A percentile compares a stretch with the other conserved stretches of the same genome.
Conservation (phyloP, 2,329 filamentous ascomycete species). For the Sclerotinia spermophila region DNA sequence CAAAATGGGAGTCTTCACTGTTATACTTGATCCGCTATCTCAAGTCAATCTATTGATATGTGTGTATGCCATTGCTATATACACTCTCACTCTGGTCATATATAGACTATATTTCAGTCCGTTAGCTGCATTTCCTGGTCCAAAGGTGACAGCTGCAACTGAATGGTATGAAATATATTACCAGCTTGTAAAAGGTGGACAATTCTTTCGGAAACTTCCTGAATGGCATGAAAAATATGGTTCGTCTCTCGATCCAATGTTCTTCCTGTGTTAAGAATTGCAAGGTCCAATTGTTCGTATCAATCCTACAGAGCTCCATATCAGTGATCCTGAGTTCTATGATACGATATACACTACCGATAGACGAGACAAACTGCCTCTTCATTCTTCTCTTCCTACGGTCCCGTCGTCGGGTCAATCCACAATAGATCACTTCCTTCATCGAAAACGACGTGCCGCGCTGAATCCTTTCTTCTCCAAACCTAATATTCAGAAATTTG, state of each 20-base stretch:
- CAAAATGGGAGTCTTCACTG: not conserved
- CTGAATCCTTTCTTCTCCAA: conserved; percentile 30
- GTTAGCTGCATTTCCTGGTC: conserved; percentile 36
- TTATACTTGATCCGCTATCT: not conserved
- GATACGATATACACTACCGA: conserved; percentile 40
- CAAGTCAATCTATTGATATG: not conserved
- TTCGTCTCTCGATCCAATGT: not conserved
- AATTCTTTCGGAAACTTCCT: conserved; percentile 43
- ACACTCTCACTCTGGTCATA: conserved; percentile 11
- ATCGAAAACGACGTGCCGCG: conserved; percentile 25
- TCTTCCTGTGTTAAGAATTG: not conserved
- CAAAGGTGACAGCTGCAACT: conserved; percentile 36
- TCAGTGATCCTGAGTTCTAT: conserved; percentile 39
- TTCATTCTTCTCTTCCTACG: conserved; percentile 16
- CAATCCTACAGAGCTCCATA: conserved; percentile 41
- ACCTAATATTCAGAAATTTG: conserved; percentile 15
- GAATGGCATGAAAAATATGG: conserved; percentile 43
- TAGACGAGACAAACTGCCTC: conserved; percentile 20
- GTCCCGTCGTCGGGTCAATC: conserved; percentile 16
- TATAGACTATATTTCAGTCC: conserved; percentile 39
- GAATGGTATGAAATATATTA: conserved; percentile 40
- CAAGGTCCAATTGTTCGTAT: conserved; percentile 37
- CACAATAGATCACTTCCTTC: conserved; percentile 26
- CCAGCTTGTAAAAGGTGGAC: conserved; percentile 40
- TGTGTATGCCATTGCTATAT: not conserved